Evolutionary conservation across 2,329 filamentous ascomycete genomes (phyloP), one percentile per base, ranked within the genome.

Genomic region (Chaetoscypha palmicola): DNA sequence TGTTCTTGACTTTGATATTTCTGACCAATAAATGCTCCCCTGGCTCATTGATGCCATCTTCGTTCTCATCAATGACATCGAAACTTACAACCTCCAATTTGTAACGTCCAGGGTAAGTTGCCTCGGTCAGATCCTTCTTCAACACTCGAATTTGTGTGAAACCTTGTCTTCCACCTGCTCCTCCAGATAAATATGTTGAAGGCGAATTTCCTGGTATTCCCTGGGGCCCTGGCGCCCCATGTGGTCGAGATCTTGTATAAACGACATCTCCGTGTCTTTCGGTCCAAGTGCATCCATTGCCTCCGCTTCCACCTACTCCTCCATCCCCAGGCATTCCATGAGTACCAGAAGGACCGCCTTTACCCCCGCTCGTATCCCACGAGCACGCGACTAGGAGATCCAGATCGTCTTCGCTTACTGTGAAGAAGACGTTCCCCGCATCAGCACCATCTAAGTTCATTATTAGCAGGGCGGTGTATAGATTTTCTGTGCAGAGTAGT

Each of bases 11-110:
- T 5, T 40, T 35, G 8, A 50, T 50, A 19, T 41, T 23, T 12
- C 34, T 36, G 19, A 50, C 39, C 24, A 47, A 41, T 1, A 47
- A 14, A 23, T 47, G 43, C 33, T 50, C 47, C 28, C 47, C 47
- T 21, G 47, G 47, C 21, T 50, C 47, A 41, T 47, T 47, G 20
- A 50, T 43, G 2, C 41, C 47, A 30, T 50, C 47, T 28, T 42
- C 41, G 33, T 47, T 47, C 36, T 50, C 47, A 39, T 47, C 47
- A 28, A 47, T 41, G 2, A 50, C 12, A 34, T 47, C 45, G 14
- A 47, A 50, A 14, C 35, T 35, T 5, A 47, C 44, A 11, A 50
- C 39, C 24, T 45, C 38, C 16, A 50, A 44, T 14, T 45, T 36
- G 34, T 38, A 50, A 3, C 40, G 20, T 2, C 39, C 34, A 14